Percentiles rank a stretch among this genome's conserved stretches.
Conservation (phyloP, 495 filamentous ascomycete species). For the Pyronema domesticum region DNA sequence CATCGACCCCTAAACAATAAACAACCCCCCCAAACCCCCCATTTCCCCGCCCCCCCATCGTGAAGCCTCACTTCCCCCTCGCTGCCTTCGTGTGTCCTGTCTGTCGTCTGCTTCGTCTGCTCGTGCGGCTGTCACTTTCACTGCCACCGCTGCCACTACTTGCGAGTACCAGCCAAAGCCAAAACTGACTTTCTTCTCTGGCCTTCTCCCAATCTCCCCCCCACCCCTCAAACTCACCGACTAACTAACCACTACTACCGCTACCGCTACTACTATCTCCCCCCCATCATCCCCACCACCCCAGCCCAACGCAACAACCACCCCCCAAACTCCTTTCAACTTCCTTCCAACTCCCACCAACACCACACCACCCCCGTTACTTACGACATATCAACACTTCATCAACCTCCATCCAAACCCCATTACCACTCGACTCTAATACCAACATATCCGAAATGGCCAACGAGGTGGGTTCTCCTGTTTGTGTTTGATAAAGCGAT, state of each 20-base stretch:
- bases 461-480: slow-evolving; percentile 43
- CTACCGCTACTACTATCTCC: too few relatives aligned
- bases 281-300: slow-evolving; percentile 10
- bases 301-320: slow-evolving; percentile 12
- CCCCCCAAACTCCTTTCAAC: slow-evolving; percentile 5
- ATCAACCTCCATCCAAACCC: slow-evolving; percentile 17
- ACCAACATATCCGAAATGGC: slow-evolving; percentile 37
- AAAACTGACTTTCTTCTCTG: not conserved
- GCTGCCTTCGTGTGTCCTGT: too few relatives aligned
- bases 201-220: slow-evolving; percentile 7
- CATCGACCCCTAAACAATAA: too few relatives aligned
- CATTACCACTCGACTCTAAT: too few relatives aligned
- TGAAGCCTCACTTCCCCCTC: too few relatives aligned
- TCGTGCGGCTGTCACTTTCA: too few relatives aligned
- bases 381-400: too few relatives aligned
- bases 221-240: slow-evolving; percentile 11
- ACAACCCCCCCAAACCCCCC: too few relatives aligned
- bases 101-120: too few relatives aligned
- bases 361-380: slow-evolving; percentile 19
- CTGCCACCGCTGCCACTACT: too few relatives aligned
- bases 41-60: too few relatives aligned
- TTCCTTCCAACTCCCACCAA: slow-evolving; percentile 20
- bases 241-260: slow-evolving; percentile 1
- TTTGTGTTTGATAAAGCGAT: too few relatives aligned
- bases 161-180: not conserved